These are phyloP conservation scores for Fusarium poae DNA, from an alignment of 2,329 filamentous ascomycete species.

Conservation along the genomic window DNA sequence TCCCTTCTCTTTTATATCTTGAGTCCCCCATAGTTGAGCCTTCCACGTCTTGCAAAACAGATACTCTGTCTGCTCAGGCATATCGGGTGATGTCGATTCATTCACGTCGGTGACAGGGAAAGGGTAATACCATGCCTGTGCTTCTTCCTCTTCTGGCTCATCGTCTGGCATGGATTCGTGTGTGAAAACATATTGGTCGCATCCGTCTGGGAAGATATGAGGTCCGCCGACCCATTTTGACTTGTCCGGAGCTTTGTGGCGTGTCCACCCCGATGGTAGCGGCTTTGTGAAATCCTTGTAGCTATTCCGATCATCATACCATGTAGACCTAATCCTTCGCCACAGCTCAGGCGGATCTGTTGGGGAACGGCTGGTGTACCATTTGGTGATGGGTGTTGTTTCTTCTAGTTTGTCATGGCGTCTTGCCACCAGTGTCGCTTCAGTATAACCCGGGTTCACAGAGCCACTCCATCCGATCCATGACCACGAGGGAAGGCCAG, in stretches of 20 bases:
- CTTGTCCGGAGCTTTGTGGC: not conserved
- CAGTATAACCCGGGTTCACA: not conserved
- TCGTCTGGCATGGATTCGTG: not conserved
- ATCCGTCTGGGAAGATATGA: slow-evolving; percentile 2
- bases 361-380: not conserved
- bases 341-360: not conserved
- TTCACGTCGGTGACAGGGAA: slow-evolving; percentile 12
- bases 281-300: slow-evolving; percentile 15
- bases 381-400: slow-evolving; percentile 1
- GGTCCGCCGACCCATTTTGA: not conserved
- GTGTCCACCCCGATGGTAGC: slow-evolving; percentile 10
- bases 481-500: slow-evolving; percentile 23
- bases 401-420: not conserved
- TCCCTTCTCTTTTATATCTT: not conserved
- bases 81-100: slow-evolving; percentile 9
- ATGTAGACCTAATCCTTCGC: slow-evolving; percentile 7
- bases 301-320: slow-evolving; percentile 12
- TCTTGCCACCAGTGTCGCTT: not conserved
- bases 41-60: slow-evolving; percentile 16
- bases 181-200: slow-evolving; percentile 1
- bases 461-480: slow-evolving; percentile 23
- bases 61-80: slow-evolving; percentile 27
- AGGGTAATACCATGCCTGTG: slow-evolving; percentile 7
- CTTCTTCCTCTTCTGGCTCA: not conserved
- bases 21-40: not conserved